phyloP scores from a whole-genome alignment of 441 rosid species.

The Biscutella laevigata region DNA sequence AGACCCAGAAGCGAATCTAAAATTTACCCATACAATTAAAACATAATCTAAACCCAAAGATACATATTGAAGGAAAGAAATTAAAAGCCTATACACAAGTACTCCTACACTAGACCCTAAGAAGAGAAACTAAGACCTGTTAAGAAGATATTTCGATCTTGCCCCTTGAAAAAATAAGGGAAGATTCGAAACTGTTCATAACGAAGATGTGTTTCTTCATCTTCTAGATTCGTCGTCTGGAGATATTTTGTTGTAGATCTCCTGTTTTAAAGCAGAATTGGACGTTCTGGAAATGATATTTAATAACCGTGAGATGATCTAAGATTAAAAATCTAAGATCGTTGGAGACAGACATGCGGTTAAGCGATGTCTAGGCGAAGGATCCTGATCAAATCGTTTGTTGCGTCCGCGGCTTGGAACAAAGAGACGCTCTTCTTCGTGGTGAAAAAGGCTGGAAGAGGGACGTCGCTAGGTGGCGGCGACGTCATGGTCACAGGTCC shows the following conservation, averaged over 20 bases:
- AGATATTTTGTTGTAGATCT: background rate
- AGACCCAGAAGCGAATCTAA: background rate
- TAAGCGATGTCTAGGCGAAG: conserved; percentile 37
- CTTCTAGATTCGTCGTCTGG: conserved; percentile 28
- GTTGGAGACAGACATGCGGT: background rate
- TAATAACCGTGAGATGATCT: background rate
- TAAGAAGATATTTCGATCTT: conserved; percentile 28
- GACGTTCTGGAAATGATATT: background rate
- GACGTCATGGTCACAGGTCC: conserved; percentile 69
- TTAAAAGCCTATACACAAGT: conserved; percentile 10
- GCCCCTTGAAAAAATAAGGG: conserved; percentile 91
- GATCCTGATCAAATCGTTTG: conserved; percentile 44
- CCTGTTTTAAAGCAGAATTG: background rate
- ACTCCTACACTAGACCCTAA: conserved; percentile 29
- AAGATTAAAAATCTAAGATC: background rate
- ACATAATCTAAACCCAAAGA: background rate
- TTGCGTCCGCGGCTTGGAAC: conserved; percentile 31
- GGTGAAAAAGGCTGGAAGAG: conserved; percentile 68
- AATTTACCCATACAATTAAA: conserved; percentile 10
- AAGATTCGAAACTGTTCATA: conserved; percentile 26
- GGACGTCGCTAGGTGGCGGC: conserved; percentile 85
- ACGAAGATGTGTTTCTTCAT: conserved; percentile 27
- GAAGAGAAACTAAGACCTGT: conserved; percentile 33
- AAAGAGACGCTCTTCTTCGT: conserved; percentile 29
- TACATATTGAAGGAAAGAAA: background rate